Conservation (phyloP, 2,329 filamentous ascomycete genomes). For the Cladosporium sp. region DNA sequence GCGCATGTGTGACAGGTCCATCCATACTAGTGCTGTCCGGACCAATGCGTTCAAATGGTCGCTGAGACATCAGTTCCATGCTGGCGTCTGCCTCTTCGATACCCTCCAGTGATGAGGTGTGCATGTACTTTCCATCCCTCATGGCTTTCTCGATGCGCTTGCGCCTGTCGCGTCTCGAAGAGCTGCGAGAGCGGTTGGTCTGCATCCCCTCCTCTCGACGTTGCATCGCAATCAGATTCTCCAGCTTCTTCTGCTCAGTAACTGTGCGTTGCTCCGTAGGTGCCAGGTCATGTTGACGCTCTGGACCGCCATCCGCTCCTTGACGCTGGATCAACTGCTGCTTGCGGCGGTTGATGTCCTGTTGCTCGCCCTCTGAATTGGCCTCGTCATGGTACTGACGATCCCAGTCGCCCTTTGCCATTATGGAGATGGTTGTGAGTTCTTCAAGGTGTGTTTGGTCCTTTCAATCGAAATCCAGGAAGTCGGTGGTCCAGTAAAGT, state of each 20-base stretch:
- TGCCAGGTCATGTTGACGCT: constrained; percentile 19
- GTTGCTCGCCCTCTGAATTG: neutral
- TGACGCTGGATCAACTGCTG: constrained; percentile 24
- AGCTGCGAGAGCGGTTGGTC: constrained; percentile 43
- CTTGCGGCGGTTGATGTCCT: constrained; percentile 17
- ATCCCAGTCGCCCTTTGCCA: constrained; percentile 2
- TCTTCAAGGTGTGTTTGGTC: neutral
- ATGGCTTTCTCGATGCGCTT: constrained; percentile 43
- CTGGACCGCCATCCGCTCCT: constrained; percentile 21
- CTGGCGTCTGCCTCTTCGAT: constrained; percentile 51
- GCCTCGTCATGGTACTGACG: constrained; percentile 7
- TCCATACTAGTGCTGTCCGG: constrained; percentile 54
- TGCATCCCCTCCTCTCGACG: constrained; percentile 32
- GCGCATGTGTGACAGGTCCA: constrained; percentile 52
- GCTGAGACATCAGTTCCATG: constrained; percentile 44
- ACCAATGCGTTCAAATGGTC: constrained; percentile 53
- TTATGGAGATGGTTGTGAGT: neutral
- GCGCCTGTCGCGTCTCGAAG: constrained; percentile 45
- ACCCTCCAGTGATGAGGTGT: constrained; percentile 45
- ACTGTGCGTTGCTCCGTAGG: constrained; percentile 36
- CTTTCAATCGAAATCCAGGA: neutral
- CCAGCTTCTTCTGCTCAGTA: constrained; percentile 44
- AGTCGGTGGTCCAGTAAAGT: neutral
- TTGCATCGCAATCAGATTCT: constrained; percentile 34
- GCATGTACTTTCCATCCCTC: constrained; percentile 49